Evolutionary conservation across 768 basidiomycete genomes (phyloP).

Genomic region (Lactifluus rugatus): DNA sequence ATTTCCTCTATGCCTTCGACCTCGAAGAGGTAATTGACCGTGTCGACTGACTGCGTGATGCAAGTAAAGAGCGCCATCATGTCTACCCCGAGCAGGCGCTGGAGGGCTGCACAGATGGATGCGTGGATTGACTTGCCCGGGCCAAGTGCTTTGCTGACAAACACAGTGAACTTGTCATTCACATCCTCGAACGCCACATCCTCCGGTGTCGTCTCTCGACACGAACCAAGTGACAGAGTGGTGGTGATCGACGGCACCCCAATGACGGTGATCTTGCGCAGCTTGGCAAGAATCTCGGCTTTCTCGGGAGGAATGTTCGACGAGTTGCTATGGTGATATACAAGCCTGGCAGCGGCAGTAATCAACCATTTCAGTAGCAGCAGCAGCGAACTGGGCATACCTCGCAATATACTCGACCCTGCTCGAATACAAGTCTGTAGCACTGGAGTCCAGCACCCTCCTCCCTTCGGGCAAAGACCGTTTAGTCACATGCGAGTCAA

Average conservation of each 20-base stretch:
- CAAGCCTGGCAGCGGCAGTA: background rate
- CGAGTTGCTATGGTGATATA: background rate
- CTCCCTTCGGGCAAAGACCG: constrained; percentile 4
- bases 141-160: background rate
- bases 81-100: constrained; percentile 1
- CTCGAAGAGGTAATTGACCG: background rate
- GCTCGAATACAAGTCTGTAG: constrained; percentile 13
- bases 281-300: background rate
- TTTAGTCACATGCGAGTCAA: constrained; percentile 3
- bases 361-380: background rate
- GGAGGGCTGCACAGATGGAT: background rate
- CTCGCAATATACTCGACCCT: constrained; percentile 12
- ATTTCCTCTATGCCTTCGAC: background rate
- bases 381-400: background rate
- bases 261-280: constrained; percentile 11
- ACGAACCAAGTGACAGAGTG: constrained; percentile 2
- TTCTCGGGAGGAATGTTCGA: constrained; percentile 1
- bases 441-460: background rate
- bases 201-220: background rate
- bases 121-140: background rate
- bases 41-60: background rate
- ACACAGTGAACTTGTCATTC: constrained; percentile 6
- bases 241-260: constrained; percentile 6
- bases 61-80: constrained; percentile 2
- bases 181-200: constrained; percentile 1